phyloP scores from a whole-genome alignment of 768 basidiomycete genomes.

The Podaxis sp. region DNA sequence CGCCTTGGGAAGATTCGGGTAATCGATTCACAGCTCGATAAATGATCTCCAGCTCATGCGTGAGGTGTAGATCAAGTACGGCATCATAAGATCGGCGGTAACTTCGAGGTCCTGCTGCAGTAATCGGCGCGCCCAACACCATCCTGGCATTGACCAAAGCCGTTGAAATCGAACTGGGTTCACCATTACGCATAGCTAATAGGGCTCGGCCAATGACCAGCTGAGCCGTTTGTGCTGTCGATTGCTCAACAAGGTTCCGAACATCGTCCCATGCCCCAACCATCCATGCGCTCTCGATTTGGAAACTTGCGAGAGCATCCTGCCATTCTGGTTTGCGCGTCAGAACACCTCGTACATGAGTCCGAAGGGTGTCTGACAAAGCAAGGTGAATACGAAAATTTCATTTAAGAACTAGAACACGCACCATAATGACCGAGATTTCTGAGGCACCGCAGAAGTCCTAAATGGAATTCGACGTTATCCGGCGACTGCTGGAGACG shows the following conservation, averaged over 20 bases:
- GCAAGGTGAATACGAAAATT: constrained; percentile 7
- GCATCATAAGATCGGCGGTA: constrained; percentile 90
- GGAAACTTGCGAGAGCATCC: constrained; percentile 70
- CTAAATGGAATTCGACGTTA: constrained; percentile 85
- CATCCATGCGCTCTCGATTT: constrained; percentile 95
- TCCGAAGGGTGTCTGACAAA: constrained; percentile 82
- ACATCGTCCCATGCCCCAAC: constrained; percentile 92
- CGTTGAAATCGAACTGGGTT: constrained; percentile 41
- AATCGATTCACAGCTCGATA: constrained; percentile 40
- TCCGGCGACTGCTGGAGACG: constrained; percentile 87
- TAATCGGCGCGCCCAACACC: constrained; percentile 76
- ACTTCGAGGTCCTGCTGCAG: constrained; percentile 73
- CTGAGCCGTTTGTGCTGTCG: constrained; percentile 53
- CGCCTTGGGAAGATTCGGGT: constrained; percentile 36
- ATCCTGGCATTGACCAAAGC: constrained; percentile 65
- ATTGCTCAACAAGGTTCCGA: constrained; percentile 50
- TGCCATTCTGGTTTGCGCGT: constrained; percentile 86
- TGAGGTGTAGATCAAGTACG: constrained; percentile 77
- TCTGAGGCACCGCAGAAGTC: constrained; percentile 84
- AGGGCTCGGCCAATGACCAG: constrained; percentile 78
- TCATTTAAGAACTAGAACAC: constrained; percentile 23
- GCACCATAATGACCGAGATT: constrained; percentile 97
- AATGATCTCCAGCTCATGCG: constrained; percentile 82
- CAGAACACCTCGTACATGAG: constrained; percentile 90
- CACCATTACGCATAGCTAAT: constrained; percentile 67